Evolutionary conservation across 2,329 filamentous ascomycete species (phyloP).

Genomic region (Stemphylium beticola): DNA sequence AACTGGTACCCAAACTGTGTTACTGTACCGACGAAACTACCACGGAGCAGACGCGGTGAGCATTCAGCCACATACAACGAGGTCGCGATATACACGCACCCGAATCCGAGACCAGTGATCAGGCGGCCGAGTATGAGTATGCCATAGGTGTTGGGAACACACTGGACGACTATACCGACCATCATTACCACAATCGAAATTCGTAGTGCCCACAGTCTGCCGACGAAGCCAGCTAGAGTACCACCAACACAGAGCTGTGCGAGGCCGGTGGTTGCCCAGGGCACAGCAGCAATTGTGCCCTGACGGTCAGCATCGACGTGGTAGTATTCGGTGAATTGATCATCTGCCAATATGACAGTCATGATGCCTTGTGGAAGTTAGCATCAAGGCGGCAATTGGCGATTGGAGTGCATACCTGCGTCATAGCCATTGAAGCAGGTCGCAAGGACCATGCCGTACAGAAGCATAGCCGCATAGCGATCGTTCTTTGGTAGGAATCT

Average conservation of each 20-base stretch:
- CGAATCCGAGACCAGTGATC: slow-evolving; percentile 10
- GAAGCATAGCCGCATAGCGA: slow-evolving; percentile 11
- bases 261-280: slow-evolving; percentile 4
- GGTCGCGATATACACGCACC: slow-evolving; percentile 12
- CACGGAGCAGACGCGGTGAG: background rate
- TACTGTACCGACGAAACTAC: slow-evolving; percentile 5
- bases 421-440: slow-evolving; percentile 16
- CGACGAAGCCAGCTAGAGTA: slow-evolving; percentile 1
- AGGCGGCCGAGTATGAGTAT: slow-evolving; percentile 7
- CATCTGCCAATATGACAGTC: slow-evolving; percentile 8
- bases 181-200: slow-evolving; percentile 6
- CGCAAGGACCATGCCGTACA: slow-evolving; percentile 12
- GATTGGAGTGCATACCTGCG: background rate
- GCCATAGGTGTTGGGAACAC: slow-evolving; percentile 12
- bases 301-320: slow-evolving; percentile 6
- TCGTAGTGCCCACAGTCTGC: slow-evolving; percentile 7
- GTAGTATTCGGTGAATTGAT: slow-evolving; percentile 10
- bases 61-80: slow-evolving; percentile 6
- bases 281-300: slow-evolving; percentile 3
- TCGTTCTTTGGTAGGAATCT: slow-evolving; percentile 9
- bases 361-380: slow-evolving; percentile 6
- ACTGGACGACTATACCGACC: slow-evolving; percentile 2
- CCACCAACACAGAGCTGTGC: slow-evolving; percentile 11
- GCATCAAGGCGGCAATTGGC: background rate
- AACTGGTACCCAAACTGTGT: slow-evolving; percentile 8